Evolutionary conservation across 2,329 filamentous ascomycete genomes (phyloP), one percentile per base, ranked within the genome.

Genomic region (Colletotrichum chlorophyti): DNA sequence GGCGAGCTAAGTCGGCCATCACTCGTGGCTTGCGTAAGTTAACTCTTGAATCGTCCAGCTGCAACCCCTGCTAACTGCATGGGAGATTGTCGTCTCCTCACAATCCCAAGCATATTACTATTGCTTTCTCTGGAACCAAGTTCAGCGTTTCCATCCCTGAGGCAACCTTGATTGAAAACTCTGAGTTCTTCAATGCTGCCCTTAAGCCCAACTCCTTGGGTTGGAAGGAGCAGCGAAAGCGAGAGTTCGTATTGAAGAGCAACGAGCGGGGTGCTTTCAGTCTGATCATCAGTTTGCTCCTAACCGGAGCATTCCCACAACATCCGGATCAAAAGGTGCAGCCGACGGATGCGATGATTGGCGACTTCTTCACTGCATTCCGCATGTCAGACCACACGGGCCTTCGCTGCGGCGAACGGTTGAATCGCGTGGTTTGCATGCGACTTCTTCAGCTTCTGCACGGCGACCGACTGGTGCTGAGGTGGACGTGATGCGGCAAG

Each of bases 371-470:
- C 41, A 27, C 5, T n/a, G 58, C 58, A 3, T 27, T 26, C 21
- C 32, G 32, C 12, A 5, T 31, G 21, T 49, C 53, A 6, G 32
- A 47, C 35, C 35, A 31, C n/a, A 10, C 37, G 17, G 38, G 34
- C 8, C 26, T 60, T 6, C 10, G 34, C 0, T 41, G 47, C 17
- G n/a, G 11, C 14, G 19, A 32, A 7, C 38, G 40, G 10, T 47
- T 60, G 11, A 19, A 26, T 9, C 34, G 10, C 21, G 46, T 35
- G 4, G 1, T 60, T 8, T 48, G 45, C 37, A 34, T 60, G 3
- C 31, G 45, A 12, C 21, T 60, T n/a, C 46, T 52, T 24, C 52
- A 52, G 26, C n/a, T 60, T 11, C 53, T 60, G 17, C 26, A 34
- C 5, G 34, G 24, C 12, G 12, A 58, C 17, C 53, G 58, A 6